Evolutionary conservation across 805 yeast species (phyloP).

Genomic region (Pichia nanzhaoensis): DNA sequence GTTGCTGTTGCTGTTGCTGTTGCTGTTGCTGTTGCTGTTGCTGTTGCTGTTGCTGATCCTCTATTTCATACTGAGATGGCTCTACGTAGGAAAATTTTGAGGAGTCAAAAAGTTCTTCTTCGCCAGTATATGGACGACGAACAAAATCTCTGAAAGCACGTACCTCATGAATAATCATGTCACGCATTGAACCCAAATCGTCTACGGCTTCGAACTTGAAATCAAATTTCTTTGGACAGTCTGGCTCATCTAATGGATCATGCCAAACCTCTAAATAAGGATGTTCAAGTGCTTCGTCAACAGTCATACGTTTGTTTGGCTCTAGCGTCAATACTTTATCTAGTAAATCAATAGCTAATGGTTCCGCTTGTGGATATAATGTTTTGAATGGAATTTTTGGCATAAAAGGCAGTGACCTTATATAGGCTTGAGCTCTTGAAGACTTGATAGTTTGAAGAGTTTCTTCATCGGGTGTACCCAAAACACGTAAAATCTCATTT

Average conservation of each 20-base stretch:
- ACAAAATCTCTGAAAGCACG: conserved; percentile 72
- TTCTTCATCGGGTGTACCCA: conserved; percentile 87
- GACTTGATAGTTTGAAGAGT: conserved; percentile 70
- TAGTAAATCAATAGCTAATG: conserved; percentile 75
- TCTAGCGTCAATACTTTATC: conserved; percentile 79
- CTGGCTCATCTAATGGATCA: conserved; percentile 88
- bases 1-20: conserved; percentile 19
- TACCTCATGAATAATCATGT: conserved; percentile 77
- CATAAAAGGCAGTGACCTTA: conserved; percentile 77
- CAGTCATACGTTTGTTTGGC: conserved; percentile 78
- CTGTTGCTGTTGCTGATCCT: conserved; percentile 6
- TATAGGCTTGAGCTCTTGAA: conserved; percentile 85
- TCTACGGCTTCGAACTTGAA: conserved; percentile 81
- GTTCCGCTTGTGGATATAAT: conserved; percentile 80
- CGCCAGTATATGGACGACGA: conserved; percentile 30
- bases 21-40: conserved; percentile 18
- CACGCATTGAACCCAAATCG: conserved; percentile 67
- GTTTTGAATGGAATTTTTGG: conserved; percentile 65
- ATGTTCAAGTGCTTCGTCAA: conserved; percentile 81
- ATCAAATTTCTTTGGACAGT: conserved; percentile 74
- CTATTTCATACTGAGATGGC: conserved; percentile 7
- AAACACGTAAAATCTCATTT: conserved; percentile 73
- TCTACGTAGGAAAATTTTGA: conserved; percentile 12
- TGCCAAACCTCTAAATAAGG: conserved; percentile 89
- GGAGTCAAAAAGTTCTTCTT: conserved; percentile 17